Conservation (phyloP, 2,329 filamentous ascomycete genomes). For the Westerdykella aurantiaca region DNA sequence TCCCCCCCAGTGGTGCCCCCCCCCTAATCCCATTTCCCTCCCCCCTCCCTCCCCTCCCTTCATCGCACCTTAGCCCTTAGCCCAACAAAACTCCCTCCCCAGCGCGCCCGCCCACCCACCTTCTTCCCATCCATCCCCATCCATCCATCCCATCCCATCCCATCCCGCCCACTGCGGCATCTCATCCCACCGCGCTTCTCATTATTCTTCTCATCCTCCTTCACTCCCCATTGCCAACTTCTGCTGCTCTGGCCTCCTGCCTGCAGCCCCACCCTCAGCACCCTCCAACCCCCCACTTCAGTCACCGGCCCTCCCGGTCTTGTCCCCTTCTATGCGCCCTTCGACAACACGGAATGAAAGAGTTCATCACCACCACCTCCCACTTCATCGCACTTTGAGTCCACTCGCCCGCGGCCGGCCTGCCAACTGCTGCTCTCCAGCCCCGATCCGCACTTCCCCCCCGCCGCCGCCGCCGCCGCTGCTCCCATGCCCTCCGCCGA, state of each 20-base stretch:
- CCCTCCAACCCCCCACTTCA: background rate
- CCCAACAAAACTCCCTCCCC: constrained; percentile 3
- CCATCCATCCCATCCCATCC: constrained; percentile 2
- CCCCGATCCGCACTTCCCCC: constrained; percentile 1
- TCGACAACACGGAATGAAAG: constrained; percentile 27
- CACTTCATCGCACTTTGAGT: constrained; percentile 34
- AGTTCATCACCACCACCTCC: constrained; percentile 19
- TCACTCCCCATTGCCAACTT: constrained; percentile 11
- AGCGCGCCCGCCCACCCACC: constrained; percentile 2
- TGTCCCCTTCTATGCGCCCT: constrained; percentile 17
- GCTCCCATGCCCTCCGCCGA: constrained; percentile 60
- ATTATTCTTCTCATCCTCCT: constrained; percentile 1
- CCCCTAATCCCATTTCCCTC: background rate
- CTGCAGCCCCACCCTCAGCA: constrained; percentile 3
- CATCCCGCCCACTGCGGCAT: background rate
- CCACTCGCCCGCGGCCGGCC: constrained; percentile 32
- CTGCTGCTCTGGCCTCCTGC: constrained; percentile 9
- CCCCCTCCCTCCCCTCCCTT: background rate
- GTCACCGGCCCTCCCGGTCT: constrained; percentile 21
- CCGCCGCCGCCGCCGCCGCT: background rate
- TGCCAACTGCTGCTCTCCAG: constrained; percentile 13
- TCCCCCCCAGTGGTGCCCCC: no score
- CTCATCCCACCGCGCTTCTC: background rate
- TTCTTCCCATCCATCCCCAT: background rate
- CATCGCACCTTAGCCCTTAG: background rate